Evolutionary conservation across 2,329 filamentous ascomycete species (phyloP).

Genomic region (Alternaria postmessia): DNA sequence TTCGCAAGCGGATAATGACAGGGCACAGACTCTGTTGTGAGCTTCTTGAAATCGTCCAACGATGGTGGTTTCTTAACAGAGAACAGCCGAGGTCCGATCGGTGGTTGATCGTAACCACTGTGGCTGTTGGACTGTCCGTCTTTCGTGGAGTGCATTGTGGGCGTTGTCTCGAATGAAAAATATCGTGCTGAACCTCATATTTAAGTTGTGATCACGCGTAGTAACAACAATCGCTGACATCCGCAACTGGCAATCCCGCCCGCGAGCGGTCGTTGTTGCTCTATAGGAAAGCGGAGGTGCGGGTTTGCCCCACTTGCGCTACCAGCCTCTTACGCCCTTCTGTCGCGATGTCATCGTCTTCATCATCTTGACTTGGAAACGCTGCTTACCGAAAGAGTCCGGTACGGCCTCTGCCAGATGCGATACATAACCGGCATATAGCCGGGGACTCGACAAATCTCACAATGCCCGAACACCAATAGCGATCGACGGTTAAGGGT

Average conservation of each 20-base stretch:
- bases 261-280: neutral
- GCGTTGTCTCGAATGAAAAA: neutral
- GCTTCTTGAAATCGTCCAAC: conserved; percentile 55
- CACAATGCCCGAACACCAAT: neutral
- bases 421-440: neutral
- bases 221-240: neutral
- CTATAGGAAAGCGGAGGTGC: neutral
- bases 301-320: neutral
- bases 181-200: neutral
- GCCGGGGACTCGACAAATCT: neutral
- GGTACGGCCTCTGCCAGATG: neutral
- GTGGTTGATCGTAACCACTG: neutral
- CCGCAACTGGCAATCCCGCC: neutral
- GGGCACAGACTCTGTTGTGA: conserved; percentile 55
- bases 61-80: conserved; percentile 45
- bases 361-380: neutral
- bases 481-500: neutral
- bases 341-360: neutral
- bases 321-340: neutral
- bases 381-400: neutral
- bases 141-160: neutral
- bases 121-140: neutral
- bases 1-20: conserved; percentile 59
- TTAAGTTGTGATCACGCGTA: neutral
- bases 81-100: conserved; percentile 39